Base-by-base conservation (phyloP, 2,329 filamentous ascomycete genomes). In the Tricladium varicosporioides region DNA sequence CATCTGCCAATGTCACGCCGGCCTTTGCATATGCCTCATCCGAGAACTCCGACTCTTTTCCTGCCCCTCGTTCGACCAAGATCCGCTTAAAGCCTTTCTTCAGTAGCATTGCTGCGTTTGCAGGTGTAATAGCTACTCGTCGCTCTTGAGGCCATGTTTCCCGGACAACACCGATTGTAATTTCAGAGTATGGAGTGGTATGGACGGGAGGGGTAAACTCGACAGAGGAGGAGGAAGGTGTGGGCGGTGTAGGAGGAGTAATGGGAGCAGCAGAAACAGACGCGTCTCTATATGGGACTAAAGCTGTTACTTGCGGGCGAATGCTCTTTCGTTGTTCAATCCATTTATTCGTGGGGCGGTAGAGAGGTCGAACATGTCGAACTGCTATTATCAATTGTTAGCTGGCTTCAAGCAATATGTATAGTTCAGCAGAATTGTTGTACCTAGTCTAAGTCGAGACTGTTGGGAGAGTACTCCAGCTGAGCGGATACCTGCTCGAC, bases 71-170 rank as follows among this genome's bases (percentile, higher is more conserved):
- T 75, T 96, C 89, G 40, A 96, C 81, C 2, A 96, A 75, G 19
- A 96, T 83, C 60, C 85, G 84, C 33, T 79, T 80, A 71, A 91
- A 94, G 33, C 91, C 92, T 72, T 95, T 96, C 72, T 95, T 95
- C 61, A 92, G 82, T 1, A 96, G 76, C 1, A 95, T 76, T 1
- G 86, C 82, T 14, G 92, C 89, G 75, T 96, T 96, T 62, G 89
- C 84, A 1, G 92, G 92, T 0, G 90, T 93, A 55, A 96, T 80
- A 31, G 92, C 90, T 13, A 96, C 91, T 51, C 92, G 88, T 44
- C 88, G 85, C 75, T 96, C 92, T 57, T 86, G 84, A 0, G 85
- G 82, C 66, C 82, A 91, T n/a, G 83, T 87, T 73, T 96, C 92
- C 57, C 82, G 84, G 13, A 91, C 91, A 3, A 94, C 83, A 57